phyloP scores from a whole-genome alignment of 2,329 filamentous ascomycete genomes.

The Aspergillus awamori region DNA sequence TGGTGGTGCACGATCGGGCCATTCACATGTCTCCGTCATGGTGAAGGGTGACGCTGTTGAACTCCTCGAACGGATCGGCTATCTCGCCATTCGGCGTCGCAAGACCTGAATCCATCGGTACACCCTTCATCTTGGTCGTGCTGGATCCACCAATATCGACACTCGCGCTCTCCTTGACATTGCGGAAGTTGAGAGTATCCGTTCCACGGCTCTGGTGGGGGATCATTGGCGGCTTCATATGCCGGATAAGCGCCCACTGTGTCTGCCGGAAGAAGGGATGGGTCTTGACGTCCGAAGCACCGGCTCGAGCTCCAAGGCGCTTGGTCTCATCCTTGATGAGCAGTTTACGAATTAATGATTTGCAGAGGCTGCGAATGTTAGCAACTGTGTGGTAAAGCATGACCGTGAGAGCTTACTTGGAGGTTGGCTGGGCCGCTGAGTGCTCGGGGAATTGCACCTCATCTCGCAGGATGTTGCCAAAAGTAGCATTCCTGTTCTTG shows the following conservation, averaged over 20 bases:
- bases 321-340: constrained; percentile 97
- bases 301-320: constrained; percentile 87
- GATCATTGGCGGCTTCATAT: constrained; percentile 97
- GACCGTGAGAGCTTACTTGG: constrained; percentile 70
- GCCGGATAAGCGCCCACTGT: constrained; percentile 93
- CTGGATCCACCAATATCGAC: constrained; percentile 64
- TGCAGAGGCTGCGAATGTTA: constrained; percentile 73
- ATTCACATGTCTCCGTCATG: constrained; percentile 75
- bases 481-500: constrained; percentile 97
- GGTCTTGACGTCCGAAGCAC: constrained; percentile 93
- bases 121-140: constrained; percentile 65
- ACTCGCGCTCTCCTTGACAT: constrained; percentile 95
- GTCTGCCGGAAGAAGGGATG: constrained; percentile 96
- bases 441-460: constrained; percentile 96
- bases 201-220: constrained; percentile 86
- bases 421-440: constrained; percentile 78
- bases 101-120: constrained; percentile 82
- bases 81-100: constrained; percentile 81
- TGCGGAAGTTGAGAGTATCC: constrained; percentile 95
- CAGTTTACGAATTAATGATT: constrained; percentile 92
- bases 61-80: constrained; percentile 93
- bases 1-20: constrained; percentile 5
- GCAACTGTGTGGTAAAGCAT: neutral
- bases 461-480: constrained; percentile 94
- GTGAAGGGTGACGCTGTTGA: constrained; percentile 96